Evolutionary conservation across 208 protist species (phyloP).

Genomic region (Trichomonas tenax): DNA sequence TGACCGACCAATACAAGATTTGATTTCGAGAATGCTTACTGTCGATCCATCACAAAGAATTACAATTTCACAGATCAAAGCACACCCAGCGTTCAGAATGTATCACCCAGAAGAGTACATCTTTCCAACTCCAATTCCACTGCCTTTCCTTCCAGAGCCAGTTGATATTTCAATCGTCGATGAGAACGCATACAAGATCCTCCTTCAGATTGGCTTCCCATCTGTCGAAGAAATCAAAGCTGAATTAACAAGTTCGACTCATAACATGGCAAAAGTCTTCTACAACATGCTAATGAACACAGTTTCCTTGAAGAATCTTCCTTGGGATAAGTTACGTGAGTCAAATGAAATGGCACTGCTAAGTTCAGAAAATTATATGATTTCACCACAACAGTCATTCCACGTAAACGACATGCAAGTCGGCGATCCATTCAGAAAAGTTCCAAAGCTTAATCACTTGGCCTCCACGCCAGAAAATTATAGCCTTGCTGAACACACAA

Average conservation of each 20-base stretch:
- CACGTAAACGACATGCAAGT: too few species aligned
- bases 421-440: too few species aligned
- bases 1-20: conserved; percentile 11
- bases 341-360: too few species aligned
- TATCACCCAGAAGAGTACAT: not conserved
- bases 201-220: not conserved
- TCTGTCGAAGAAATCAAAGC: not conserved
- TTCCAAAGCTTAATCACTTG: too few species aligned
- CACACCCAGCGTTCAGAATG: conserved; percentile 22
- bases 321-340: not conserved
- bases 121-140: not conserved
- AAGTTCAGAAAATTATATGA: too few species aligned
- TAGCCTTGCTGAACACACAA: too few species aligned
- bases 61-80: conserved; percentile 25
- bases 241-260: not conserved
- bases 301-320: not conserved
- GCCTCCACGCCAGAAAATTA: too few species aligned
- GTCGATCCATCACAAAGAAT: not conserved
- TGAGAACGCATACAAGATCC: not conserved
- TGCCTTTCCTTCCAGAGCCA: not conserved
- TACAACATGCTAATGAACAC: not conserved
- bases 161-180: not conserved
- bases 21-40: conserved; percentile 22
- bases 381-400: too few species aligned
- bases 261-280: not conserved